phyloP scores from a whole-genome alignment of 371 early-diverging fungal genomes.

The Haplosporangium sp. region DNA sequence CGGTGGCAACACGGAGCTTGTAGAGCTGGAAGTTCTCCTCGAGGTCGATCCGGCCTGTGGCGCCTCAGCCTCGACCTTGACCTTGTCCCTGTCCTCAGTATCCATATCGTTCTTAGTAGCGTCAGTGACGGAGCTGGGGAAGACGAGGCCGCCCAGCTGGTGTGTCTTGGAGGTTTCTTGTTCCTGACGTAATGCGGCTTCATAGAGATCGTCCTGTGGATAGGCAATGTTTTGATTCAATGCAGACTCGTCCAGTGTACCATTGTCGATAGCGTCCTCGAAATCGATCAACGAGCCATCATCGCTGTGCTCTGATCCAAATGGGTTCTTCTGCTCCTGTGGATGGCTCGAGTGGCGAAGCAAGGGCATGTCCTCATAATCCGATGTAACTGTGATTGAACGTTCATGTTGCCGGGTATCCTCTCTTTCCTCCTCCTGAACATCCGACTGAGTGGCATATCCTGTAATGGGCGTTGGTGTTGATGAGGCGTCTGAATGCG shows the following conservation, averaged over 20 bases:
- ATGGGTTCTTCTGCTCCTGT: not conserved
- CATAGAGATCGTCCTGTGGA: constrained; percentile 15
- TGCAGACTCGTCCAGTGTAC: not conserved
- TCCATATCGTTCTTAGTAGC: not conserved
- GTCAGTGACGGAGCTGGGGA: constrained; percentile 18
- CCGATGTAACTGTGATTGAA: constrained; percentile 20
- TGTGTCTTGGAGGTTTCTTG: constrained; percentile 29
- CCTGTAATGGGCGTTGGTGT: too few species aligned
- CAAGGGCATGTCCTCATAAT: constrained; percentile 12
- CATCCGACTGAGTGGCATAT: too few species aligned
- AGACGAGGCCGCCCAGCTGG: constrained; percentile 16
- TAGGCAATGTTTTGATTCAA: constrained; percentile 6
- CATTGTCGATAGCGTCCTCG: constrained; percentile 23
- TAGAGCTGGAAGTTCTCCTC: constrained; percentile 8
- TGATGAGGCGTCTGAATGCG: not conserved
- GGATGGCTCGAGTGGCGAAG: constrained; percentile 2
- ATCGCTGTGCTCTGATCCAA: constrained; percentile 13
- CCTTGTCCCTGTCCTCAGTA: not conserved
- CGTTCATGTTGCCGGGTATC: constrained; percentile 1
- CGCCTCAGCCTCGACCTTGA: not conserved
- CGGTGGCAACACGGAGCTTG: constrained; percentile 20
- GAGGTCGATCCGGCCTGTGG: not conserved
- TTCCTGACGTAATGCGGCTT: constrained; percentile 17
- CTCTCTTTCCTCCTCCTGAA: too few species aligned
- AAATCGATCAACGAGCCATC: constrained; percentile 50